Percentiles rank a stretch among this genome's conserved stretches.
These are phyloP conservation scores for Cutaneotrichosporon cutaneum DNA, from an alignment of 1,284 basidiomycete genomes.

Conservation along the genomic window DNA sequence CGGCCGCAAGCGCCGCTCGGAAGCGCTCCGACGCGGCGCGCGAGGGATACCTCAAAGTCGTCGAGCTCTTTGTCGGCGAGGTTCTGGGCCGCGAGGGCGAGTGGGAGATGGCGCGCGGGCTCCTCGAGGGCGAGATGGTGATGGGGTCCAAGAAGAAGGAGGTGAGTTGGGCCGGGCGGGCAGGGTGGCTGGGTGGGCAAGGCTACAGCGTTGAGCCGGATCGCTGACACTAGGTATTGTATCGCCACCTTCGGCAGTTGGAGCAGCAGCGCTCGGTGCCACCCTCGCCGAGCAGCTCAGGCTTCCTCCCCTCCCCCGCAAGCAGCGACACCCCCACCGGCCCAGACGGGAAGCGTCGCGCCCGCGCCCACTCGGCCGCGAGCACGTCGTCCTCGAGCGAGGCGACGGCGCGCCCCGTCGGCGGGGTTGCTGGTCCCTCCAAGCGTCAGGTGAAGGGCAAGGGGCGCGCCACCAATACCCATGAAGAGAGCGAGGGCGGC, in stretches of 20 bases:
- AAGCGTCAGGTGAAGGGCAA: constrained; percentile 16
- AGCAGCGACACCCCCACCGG: constrained; percentile 27
- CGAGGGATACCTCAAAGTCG: constrained; percentile 48
- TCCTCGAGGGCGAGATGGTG: constrained; percentile 45
- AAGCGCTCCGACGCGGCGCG: constrained; percentile 38
- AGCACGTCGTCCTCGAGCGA: constrained; percentile 14
- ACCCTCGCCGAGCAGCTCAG: constrained; percentile 25
- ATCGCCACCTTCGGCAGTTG: constrained; percentile 38
- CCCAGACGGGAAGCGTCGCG: constrained; percentile 11
- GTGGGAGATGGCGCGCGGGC: constrained; percentile 49
- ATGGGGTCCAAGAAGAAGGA: constrained; percentile 49
- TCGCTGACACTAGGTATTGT: constrained; percentile 30
- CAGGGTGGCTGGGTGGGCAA: no score
- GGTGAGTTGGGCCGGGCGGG: constrained; percentile 25
- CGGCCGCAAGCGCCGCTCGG: constrained; percentile 14
- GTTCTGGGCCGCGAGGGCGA: constrained; percentile 46
- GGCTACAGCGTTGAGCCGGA: no score
- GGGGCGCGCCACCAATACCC: not conserved
- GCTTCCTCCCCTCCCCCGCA: constrained; percentile 32
- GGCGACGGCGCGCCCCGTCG: constrained; percentile 21
- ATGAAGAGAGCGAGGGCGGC: constrained; percentile 10
- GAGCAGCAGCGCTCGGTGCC: constrained; percentile 25
- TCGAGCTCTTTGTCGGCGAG: constrained; percentile 50
- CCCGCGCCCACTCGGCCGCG: constrained; percentile 6
- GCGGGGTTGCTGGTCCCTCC: not conserved